Evolutionary conservation across 495 filamentous ascomycete genomes (phyloP), one percentile per base, ranked within the genome.

Genomic region (Neurospora sp.): DNA sequence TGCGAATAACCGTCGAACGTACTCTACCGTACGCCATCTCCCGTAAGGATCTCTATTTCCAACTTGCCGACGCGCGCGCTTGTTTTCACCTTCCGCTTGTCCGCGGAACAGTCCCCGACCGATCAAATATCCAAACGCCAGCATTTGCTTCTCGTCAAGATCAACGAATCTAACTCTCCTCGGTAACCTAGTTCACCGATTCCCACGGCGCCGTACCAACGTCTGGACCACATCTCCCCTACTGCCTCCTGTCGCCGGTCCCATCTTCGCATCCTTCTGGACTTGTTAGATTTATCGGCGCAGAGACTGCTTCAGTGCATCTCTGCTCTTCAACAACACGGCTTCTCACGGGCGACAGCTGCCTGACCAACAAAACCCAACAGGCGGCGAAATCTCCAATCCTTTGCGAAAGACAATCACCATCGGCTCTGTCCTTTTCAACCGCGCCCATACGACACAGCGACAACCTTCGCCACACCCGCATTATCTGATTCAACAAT

Each of bases 371-470:
- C 74, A 37, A 35, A 68, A 22, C 22, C 69, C 47, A 68, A 72
- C 31, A 69, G 40, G 39, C 73, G 71, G 41, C 71, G 71, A 39
- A 31, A 12, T 4, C 14, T 14, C 1, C 18, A 45, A 27, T 37
- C 39, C 72, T 16, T 73, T 80, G 37, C 65, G 71, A 16, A 70
- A 75, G 5, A 77, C 77, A n/a, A 74, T 61, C 18, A 85, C 85
- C 3, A 80, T 80, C n/a, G 79, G 81, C 40, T 79, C 76, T 31
- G 71, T 86, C 39, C 80, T 87, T 14, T 87, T 86, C 78, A 79
- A 85, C 68, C 76, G 76, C 6, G 42, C 53, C 69, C 78, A 81
- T 75, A 83, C 78, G 4, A 74, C 76, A 9, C 47, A 61, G 16
- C 40, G 31, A 27, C 79, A 75, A 44, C 79, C 79, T 7, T 72